Evolutionary conservation across 495 filamentous ascomycete species (phyloP), one percentile per base, ranked within the genome.

Genomic region (Pseudevernia furfuracea): DNA sequence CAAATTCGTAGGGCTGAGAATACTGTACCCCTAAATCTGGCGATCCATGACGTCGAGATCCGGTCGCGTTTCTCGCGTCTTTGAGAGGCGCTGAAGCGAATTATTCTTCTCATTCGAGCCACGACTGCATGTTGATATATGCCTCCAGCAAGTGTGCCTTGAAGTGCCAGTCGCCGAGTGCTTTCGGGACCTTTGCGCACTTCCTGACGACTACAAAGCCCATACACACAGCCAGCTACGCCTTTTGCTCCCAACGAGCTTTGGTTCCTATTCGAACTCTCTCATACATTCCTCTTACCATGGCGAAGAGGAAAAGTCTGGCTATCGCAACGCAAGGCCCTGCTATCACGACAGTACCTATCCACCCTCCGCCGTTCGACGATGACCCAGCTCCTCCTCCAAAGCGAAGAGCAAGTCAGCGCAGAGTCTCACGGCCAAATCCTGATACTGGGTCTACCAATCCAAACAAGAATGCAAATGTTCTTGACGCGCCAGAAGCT

Each of bases 401-500:
- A 14, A 75, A 72, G 61, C 66, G 68, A 58, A 66, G 71, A 61
- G 64, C 71, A 39, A 65, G 68, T 52, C 70, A 67, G 58, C 62
- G 68, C 38, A 68, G 61, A 62, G 58, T 63, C 12, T 69, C 69
- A 23, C 61, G 68, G 32, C 58, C 62, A 44, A 67, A 65, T 25
- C 30, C 68, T 52, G 52, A 58, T 3, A 66, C 63, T 21, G 58
- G 71, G 9, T 71, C 72, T 7, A 75, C 71, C 0, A 78, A 80
- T 62, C 78, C 78, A 25, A 69, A 80, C 49, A 63, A 72, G 39
- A 79, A 77, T 62, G 60, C 66, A 21, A 76, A 79, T 34, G 71
- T 80, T 12, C 55, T 78, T 19, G 77, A 80, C 66, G 77, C 71
- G 1, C 77, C 76, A 37, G 66, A 74, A 43, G 77, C 78, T 12